phyloP scores from a whole-genome alignment of 148 eudicot species.

The Tetragonia tetragonoides region DNA sequence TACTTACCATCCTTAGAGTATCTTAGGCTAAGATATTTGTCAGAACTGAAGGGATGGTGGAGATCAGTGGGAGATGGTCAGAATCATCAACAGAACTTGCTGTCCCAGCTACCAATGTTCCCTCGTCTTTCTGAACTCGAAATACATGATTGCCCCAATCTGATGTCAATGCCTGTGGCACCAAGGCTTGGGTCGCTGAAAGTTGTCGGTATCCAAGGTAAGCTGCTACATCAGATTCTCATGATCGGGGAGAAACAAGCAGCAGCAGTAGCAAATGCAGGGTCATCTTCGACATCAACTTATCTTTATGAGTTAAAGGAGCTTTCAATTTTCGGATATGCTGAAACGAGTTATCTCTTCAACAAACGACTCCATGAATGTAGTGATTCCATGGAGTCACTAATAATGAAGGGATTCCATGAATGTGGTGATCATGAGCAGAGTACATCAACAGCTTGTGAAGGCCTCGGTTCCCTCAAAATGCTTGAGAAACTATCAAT shows the following conservation, averaged over 20 bases:
- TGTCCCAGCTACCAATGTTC: neutral
- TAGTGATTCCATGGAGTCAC: neutral
- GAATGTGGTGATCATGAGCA: neutral
- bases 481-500: neutral
- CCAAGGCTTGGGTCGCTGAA: neutral
- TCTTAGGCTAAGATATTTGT: neutral
- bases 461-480: neutral
- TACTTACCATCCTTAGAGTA: too few relatives aligned
- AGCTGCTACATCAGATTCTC: neutral
- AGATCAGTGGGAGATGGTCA: neutral
- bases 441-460: too few relatives aligned
- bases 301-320: too few relatives aligned
- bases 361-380: too few relatives aligned
- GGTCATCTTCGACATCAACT: too few relatives aligned
- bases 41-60: neutral
- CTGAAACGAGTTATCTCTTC: too few relatives aligned
- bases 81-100: neutral
- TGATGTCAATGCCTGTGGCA: neutral
- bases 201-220: neutral
- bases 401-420: neutral
- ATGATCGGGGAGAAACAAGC: neutral
- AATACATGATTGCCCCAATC: neutral
- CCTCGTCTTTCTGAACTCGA: neutral
- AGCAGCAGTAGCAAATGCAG: too few relatives aligned
- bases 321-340: too few relatives aligned